phyloP scores from a whole-genome alignment of 352 stramenopile genomes.

The Halophytophthora polymorphica region DNA sequence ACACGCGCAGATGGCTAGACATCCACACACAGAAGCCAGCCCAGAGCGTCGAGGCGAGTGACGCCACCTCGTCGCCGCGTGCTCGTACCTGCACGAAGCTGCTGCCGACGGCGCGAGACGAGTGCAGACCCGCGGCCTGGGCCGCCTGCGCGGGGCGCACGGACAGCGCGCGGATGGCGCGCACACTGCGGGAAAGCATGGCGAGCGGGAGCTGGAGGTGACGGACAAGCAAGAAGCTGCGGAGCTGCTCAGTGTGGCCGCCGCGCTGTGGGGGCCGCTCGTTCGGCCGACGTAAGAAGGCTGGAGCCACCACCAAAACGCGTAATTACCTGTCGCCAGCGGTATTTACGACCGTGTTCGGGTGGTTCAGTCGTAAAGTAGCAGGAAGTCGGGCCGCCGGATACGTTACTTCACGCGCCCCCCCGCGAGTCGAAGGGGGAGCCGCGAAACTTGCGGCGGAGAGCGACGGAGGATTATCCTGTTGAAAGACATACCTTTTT shows the following conservation, averaged over 20 bases:
- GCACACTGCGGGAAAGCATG: slow-evolving; percentile 67
- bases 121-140: slow-evolving; percentile 36
- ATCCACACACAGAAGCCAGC: background rate
- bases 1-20: background rate
- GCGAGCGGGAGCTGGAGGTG: slow-evolving; percentile 1
- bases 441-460: too few species aligned
- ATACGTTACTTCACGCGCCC: too few species aligned
- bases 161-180: slow-evolving; percentile 36
- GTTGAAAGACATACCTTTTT: too few species aligned
- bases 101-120: slow-evolving; percentile 37
- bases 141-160: slow-evolving; percentile 8
- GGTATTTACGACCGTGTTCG: background rate
- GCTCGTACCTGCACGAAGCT: slow-evolving; percentile 34
- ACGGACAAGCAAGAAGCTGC: background rate
- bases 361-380: background rate
- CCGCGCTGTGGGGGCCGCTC: background rate
- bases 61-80: slow-evolving; percentile 1
- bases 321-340: background rate
- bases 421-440: too few species aligned
- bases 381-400: too few species aligned
- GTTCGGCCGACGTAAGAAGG: slow-evolving; percentile 8
- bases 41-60: background rate
- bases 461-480: too few species aligned
- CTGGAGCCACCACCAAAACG: slow-evolving; percentile 9
- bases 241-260: too few species aligned